These are phyloP conservation scores for Ceratobasidium sp. DNA, from an alignment of 1,284 basidiomycete genomes.

Conservation along the genomic window DNA sequence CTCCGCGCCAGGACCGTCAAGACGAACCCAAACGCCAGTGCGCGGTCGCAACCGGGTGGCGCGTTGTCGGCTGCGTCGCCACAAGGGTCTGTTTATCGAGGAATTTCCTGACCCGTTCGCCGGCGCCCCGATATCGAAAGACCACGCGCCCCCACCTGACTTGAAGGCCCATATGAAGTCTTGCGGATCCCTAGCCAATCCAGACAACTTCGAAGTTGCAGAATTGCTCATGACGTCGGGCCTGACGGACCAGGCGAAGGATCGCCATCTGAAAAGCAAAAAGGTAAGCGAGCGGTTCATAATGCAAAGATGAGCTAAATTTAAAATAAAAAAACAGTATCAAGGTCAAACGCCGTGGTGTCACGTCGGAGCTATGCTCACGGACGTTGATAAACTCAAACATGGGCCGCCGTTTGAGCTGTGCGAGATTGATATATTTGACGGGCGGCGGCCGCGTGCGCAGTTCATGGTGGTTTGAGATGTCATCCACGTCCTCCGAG, in stretches of 20 bases:
- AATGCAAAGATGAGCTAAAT: neutral
- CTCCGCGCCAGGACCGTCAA: neutral
- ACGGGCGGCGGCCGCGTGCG: neutral
- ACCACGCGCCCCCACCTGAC: neutral
- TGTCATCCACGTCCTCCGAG: neutral
- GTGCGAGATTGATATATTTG: neutral
- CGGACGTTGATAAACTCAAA: neutral
- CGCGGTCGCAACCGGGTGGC: neutral
- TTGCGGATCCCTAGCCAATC: neutral
- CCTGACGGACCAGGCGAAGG: conserved; percentile 1
- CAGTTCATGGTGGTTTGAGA: neutral
- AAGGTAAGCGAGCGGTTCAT: neutral
- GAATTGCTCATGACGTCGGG: conserved; percentile 16
- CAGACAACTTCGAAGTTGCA: neutral
- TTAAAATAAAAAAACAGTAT: conserved; percentile 9
- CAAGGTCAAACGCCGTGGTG: neutral
- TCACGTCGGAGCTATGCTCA: neutral
- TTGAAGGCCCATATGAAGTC: conserved; percentile 1
- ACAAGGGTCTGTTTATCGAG: neutral
- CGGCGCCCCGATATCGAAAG: neutral
- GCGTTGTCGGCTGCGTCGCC: neutral
- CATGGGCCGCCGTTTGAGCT: neutral
- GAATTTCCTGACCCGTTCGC: conserved; percentile 1
- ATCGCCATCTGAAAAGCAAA: conserved; percentile 12
- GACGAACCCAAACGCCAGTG: neutral